phyloP scores from a whole-genome alignment of 31 red algal genomes.

The Asparagopsis taxiformis region DNA sequence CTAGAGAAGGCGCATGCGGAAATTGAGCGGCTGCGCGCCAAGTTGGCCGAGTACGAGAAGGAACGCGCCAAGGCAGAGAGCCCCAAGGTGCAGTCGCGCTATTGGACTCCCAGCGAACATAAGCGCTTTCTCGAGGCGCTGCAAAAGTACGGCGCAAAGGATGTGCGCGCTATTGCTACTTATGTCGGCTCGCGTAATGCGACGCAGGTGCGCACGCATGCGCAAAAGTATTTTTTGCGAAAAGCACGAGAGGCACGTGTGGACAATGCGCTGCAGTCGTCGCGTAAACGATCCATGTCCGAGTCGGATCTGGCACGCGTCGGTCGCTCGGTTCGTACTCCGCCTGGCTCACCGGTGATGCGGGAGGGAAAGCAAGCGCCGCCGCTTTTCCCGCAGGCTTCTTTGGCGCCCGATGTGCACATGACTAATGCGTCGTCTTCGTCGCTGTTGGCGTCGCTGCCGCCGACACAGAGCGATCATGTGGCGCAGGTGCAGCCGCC shows the following conservation, averaged over 20 bases:
- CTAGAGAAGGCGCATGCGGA: constrained; percentile 33
- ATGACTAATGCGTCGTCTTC: neutral
- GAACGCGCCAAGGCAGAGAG: constrained; percentile 41
- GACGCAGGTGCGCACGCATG: constrained; percentile 92
- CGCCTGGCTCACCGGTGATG: too few relatives aligned
- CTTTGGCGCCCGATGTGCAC: too few relatives aligned
- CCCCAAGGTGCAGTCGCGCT: constrained; percentile 70
- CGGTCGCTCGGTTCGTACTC: constrained; percentile 3
- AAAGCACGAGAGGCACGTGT: constrained; percentile 41
- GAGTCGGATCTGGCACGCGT: constrained; percentile 55
- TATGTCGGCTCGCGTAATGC: constrained; percentile 84
- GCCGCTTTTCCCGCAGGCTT: too few relatives aligned
- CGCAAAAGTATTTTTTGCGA: constrained; percentile 89
- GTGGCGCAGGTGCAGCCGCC: too few relatives aligned
- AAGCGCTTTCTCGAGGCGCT: constrained; percentile 89
- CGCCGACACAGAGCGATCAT: too few relatives aligned
- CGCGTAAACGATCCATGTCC: constrained; percentile 60
- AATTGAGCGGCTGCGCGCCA: constrained; percentile 28
- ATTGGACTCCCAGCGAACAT: constrained; percentile 92
- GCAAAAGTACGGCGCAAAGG: constrained; percentile 75
- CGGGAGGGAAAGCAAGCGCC: too few relatives aligned
- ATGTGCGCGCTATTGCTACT: constrained; percentile 79
- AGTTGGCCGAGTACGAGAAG: constrained; percentile 49
- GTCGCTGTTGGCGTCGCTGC: neutral
- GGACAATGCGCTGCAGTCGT: constrained; percentile 18